Conservation (phyloP, 2,329 filamentous ascomycete species). For the Myriosclerotinia scirpicola region DNA sequence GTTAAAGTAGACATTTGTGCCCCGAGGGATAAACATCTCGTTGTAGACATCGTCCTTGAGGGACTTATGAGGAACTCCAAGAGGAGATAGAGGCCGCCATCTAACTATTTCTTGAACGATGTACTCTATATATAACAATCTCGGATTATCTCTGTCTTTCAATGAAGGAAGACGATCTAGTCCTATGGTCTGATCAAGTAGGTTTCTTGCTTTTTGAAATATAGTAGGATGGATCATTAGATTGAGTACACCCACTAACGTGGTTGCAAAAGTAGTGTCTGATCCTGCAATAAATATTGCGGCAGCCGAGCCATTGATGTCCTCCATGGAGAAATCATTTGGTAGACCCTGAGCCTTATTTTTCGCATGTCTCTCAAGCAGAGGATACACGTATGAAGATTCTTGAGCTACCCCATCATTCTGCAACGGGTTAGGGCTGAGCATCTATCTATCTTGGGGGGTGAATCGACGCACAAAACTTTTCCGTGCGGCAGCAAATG, state of each 20-base stretch:
- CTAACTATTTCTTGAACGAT: conserved; percentile 51
- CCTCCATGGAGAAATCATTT: conserved; percentile 26
- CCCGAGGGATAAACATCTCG: conserved; percentile 57
- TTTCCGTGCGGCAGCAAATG: conserved; percentile 38
- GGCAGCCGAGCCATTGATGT: conserved; percentile 50
- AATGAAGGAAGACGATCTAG: conserved; percentile 16
- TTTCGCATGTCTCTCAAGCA: conserved; percentile 5
- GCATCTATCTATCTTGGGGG: too few species aligned
- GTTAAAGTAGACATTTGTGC: conserved; percentile 53
- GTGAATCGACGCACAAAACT: conserved; percentile 8
- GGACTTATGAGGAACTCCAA: conserved; percentile 56
- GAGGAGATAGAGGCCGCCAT: conserved; percentile 48
- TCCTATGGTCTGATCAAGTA: conserved; percentile 50
- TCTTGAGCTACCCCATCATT: conserved; percentile 11
- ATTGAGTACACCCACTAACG: conserved; percentile 47
- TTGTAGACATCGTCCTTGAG: conserved; percentile 57
- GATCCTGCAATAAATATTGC: conserved; percentile 48
- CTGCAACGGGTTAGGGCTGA: conserved; percentile 22
- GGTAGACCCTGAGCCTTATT: conserved; percentile 8
- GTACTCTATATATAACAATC: conserved; percentile 47
- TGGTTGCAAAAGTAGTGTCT: conserved; percentile 45
- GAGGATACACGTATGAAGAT: conserved; percentile 22
- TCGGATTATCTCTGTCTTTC: conserved; percentile 42
- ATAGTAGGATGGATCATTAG: conserved; percentile 42
- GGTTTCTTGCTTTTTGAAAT: conserved; percentile 48